Evolutionary conservation across 495 filamentous ascomycete genomes (phyloP).

Genomic region (Paragyromitra xinjiangensis): DNA sequence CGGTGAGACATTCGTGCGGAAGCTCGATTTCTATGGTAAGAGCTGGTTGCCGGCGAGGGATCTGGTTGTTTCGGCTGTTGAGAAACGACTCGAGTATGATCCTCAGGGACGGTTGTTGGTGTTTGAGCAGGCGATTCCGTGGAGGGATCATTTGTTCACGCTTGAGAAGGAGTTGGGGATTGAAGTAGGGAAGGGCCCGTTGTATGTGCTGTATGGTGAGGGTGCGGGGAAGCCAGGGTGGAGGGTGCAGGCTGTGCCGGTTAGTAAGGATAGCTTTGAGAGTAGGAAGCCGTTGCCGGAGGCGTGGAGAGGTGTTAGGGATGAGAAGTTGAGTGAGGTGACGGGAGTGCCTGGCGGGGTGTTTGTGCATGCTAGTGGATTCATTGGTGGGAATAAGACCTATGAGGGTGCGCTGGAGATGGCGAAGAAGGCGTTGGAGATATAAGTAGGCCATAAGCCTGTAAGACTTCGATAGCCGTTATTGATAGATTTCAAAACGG

Average conservation of each 20-base stretch:
- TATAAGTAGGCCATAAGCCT: constrained; percentile 53
- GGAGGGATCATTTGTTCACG: constrained; percentile 94
- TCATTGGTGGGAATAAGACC: constrained; percentile 93
- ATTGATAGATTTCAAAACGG: neutral
- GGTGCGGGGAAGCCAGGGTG: constrained; percentile 72
- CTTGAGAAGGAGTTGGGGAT: constrained; percentile 72
- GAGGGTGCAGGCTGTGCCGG: constrained; percentile 89
- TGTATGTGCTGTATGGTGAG: constrained; percentile 97
- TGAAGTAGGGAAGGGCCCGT: constrained; percentile 65
- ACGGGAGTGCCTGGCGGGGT: constrained; percentile 78
- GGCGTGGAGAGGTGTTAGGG: constrained; percentile 87
- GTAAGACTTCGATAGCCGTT: neutral
- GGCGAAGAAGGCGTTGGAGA: constrained; percentile 76
- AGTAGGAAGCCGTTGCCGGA: constrained; percentile 90
- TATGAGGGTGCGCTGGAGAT: constrained; percentile 88
- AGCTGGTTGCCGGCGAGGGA: constrained; percentile 90
- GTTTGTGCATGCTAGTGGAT: constrained; percentile 93
- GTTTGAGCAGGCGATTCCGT: constrained; percentile 79
- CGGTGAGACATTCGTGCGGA: constrained; percentile 82
- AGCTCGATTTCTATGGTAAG: constrained; percentile 73
- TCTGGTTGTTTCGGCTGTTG: constrained; percentile 76
- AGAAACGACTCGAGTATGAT: constrained; percentile 71
- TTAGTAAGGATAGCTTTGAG: constrained; percentile 81
- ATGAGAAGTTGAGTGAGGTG: constrained; percentile 79
- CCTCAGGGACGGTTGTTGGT: constrained; percentile 80